A percentile compares a stretch with the other conserved stretches of the same genome.
phyloP scores from a whole-genome alignment of 2,329 filamentous ascomycete species.

The Huntiella moniliformis region DNA sequence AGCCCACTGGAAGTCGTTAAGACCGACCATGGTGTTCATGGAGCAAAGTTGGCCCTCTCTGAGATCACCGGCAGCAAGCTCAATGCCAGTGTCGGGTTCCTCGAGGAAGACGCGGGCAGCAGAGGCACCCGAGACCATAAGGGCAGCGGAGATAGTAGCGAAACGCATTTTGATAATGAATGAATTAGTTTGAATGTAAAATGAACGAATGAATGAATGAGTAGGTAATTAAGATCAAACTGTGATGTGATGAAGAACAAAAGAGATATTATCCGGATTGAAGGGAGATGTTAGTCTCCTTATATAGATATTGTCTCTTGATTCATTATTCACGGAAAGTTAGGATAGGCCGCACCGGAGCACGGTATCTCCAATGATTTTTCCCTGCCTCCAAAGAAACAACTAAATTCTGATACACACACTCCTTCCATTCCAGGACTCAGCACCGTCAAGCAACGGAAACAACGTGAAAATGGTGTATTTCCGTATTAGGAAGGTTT shows the following conservation, averaged over 20 bases:
- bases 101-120: constrained; percentile 27
- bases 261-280: not conserved
- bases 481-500: too few relatives aligned
- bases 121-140: constrained; percentile 19
- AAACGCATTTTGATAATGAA: constrained; percentile 8
- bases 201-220: not conserved
- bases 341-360: too few relatives aligned
- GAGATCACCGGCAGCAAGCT: constrained; percentile 20
- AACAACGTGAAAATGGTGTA: too few relatives aligned
- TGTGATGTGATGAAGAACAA: constrained; percentile 1
- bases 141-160: constrained; percentile 14
- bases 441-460: too few relatives aligned
- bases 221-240: not conserved
- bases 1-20: constrained; percentile 32
- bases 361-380: too few relatives aligned
- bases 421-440: too few relatives aligned
- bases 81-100: constrained; percentile 28
- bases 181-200: not conserved
- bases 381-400: too few relatives aligned
- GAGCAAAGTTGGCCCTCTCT: constrained; percentile 11
- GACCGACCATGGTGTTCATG: constrained; percentile 20
- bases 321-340: too few relatives aligned
- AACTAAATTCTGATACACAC: too few relatives aligned
- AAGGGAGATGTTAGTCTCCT: too few relatives aligned
- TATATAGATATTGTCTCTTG: too few relatives aligned